Evolutionary conservation across 768 basidiomycete genomes (phyloP), one percentile per base, ranked within the genome.

Genomic region (Trametes meyenii): DNA sequence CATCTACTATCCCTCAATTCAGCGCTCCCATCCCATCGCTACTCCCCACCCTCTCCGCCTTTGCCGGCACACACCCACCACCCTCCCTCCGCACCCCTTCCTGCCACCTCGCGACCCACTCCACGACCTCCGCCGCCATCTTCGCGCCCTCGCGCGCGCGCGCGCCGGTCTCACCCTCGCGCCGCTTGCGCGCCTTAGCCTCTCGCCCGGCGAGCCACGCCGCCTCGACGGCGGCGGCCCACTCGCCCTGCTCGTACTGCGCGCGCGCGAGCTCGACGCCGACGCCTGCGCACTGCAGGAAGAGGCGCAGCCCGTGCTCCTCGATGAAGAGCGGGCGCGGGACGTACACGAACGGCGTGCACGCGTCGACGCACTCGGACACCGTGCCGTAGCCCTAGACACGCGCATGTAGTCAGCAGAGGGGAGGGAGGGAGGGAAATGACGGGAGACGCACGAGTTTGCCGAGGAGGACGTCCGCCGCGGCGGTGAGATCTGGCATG

Each of bases 321-420:
- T 92, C 90, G 43, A 92, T 84, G 66, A 93, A 92, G 39, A 92
- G 76, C 0, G 91, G 91, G 2, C 90, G 80, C 1, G 90, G 86
- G 13, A 92, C 89, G 68, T 87, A 93, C 35, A 93, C 83, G 60
- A 92, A 90, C 5, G 90, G 88, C 16, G 90, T 91, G 63, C 83
- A 82, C 5, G 87, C 79, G 66, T 91, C 88, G 17, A 92, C 83
- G 61, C 88, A 89, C 68, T 93, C 90, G 1, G 90, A 84, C 48
- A 90, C 89, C 0, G 90, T 90, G 14, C 90, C 90, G 70, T 92
- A 93, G 35, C 90, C 90, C 88, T 89, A 65, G n/a, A 19, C 45
- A 29, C 35, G 17, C 21, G 3, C 29, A 55, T 38, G 54, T 16
- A 26, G 50, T 42, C 8, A 36, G 46, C 43, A 36, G 46, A 21